phyloP scores from a whole-genome alignment of 768 basidiomycete genomes.

The Russula vinacea region DNA sequence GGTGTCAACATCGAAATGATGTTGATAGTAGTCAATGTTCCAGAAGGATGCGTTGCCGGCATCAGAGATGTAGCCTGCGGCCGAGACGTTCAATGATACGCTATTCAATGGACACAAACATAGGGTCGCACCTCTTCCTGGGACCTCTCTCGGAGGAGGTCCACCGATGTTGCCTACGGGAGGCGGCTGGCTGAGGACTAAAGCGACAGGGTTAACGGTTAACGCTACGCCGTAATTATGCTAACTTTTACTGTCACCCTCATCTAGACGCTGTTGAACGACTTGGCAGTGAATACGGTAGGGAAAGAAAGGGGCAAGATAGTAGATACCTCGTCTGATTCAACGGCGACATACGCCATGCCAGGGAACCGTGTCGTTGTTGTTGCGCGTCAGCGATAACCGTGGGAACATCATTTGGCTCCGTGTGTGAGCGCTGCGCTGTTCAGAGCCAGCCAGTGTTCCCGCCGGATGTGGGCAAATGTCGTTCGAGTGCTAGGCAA shows the following conservation, averaged over 20 bases:
- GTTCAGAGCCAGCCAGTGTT: neutral
- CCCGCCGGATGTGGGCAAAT: constrained; percentile 14
- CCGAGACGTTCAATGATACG: neutral
- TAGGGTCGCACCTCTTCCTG: constrained; percentile 20
- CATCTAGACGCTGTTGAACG: constrained; percentile 49
- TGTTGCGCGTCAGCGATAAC: neutral
- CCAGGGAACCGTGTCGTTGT: neutral
- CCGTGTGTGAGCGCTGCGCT: neutral
- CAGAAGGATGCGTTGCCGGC: constrained; percentile 52
- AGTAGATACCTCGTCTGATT: constrained; percentile 59
- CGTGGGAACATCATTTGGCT: constrained; percentile 12
- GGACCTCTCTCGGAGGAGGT: constrained; percentile 8
- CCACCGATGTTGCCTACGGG: constrained; percentile 9
- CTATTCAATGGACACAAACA: neutral
- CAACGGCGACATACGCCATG: constrained; percentile 74
- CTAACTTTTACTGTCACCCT: constrained; percentile 32
- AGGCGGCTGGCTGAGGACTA: constrained; percentile 19
- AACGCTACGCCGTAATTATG: neutral
- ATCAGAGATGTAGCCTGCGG: constrained; percentile 63
- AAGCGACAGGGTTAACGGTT: neutral
- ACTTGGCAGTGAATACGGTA: neutral
- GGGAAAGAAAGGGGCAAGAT: neutral
- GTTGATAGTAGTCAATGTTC: constrained; percentile 82
- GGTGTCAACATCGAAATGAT: constrained; percentile 87
- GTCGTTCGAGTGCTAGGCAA: constrained; percentile 25